Evolutionary conservation across 176 grass and related monocot genomes (phyloP).

Genomic region (Canna indica): DNA sequence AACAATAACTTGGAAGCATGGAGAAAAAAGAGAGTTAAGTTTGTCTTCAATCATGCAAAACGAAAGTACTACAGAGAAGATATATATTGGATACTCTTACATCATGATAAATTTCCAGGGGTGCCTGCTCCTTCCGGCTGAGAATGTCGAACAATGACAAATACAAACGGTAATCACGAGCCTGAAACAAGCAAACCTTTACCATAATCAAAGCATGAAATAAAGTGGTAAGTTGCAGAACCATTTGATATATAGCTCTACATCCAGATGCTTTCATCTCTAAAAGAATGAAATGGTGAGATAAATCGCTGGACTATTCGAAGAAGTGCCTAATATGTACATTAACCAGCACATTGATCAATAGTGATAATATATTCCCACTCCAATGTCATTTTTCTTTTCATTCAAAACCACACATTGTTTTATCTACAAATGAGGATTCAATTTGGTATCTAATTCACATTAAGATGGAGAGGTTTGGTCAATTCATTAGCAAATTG

Average conservation of each 20-base stretch:
- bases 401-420: no score
- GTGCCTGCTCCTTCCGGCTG: conserved; percentile 29
- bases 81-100: conserved; percentile 13
- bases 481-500: no score
- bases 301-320: background rate
- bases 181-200: conserved; percentile 26
- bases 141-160: conserved; percentile 56
- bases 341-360: no score
- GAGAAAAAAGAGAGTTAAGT: background rate
- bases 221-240: no score
- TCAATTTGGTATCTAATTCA: no score
- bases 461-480: no score
- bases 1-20: conserved; percentile 31
- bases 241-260: background rate
- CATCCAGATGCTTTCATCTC: background rate
- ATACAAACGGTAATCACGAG: conserved; percentile 45
- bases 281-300: background rate
- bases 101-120: conserved; percentile 33
- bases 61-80: background rate
- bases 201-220: background rate
- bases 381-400: no score
- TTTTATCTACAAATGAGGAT: no score
- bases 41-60: background rate
- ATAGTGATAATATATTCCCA: no score
- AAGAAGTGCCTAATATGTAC: background rate